phyloP scores from a whole-genome alignment of 2,329 filamentous ascomycete genomes.

The Macrophomina phaseolina region DNA sequence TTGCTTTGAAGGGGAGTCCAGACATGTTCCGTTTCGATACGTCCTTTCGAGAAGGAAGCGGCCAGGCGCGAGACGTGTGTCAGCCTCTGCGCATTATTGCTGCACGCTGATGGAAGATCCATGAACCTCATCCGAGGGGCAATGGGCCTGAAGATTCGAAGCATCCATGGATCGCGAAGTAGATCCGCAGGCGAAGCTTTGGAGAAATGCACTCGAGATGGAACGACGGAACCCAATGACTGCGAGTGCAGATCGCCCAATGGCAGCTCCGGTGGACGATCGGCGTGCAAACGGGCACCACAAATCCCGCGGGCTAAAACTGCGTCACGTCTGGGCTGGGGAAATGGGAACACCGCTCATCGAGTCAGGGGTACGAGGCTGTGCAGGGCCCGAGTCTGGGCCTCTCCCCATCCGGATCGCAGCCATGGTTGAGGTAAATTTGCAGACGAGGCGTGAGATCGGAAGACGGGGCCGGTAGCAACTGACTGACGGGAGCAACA shows the following conservation, averaged over 20 bases:
- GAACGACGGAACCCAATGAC: constrained; percentile 15
- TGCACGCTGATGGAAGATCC: neutral
- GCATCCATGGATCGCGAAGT: constrained; percentile 22
- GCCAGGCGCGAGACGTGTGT: constrained; percentile 13
- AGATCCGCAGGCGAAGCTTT: constrained; percentile 23
- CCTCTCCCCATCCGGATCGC: constrained; percentile 13
- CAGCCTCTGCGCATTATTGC: neutral
- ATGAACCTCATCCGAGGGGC: constrained; percentile 14
- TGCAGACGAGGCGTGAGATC: constrained; percentile 21
- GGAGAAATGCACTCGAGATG: constrained; percentile 16
- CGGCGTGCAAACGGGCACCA: constrained; percentile 17
- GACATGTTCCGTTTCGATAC: constrained; percentile 24
- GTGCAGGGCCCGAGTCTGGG: constrained; percentile 22
- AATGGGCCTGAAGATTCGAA: constrained; percentile 20
- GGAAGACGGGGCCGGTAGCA: constrained; percentile 18
- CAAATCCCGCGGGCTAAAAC: constrained; percentile 21
- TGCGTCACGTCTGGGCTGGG: constrained; percentile 18
- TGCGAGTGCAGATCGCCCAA: constrained; percentile 18
- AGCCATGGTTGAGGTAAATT: constrained; percentile 25
- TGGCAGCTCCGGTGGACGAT: constrained; percentile 10
- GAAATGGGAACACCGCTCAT: neutral
- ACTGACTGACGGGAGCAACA: neutral
- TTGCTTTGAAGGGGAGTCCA: constrained; percentile 12
- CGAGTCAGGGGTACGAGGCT: constrained; percentile 24
- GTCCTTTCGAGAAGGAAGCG: constrained; percentile 16